Evolutionary conservation across 2,329 filamentous ascomycete species (phyloP).

Genomic region (Rhexocercosporidium sp.): DNA sequence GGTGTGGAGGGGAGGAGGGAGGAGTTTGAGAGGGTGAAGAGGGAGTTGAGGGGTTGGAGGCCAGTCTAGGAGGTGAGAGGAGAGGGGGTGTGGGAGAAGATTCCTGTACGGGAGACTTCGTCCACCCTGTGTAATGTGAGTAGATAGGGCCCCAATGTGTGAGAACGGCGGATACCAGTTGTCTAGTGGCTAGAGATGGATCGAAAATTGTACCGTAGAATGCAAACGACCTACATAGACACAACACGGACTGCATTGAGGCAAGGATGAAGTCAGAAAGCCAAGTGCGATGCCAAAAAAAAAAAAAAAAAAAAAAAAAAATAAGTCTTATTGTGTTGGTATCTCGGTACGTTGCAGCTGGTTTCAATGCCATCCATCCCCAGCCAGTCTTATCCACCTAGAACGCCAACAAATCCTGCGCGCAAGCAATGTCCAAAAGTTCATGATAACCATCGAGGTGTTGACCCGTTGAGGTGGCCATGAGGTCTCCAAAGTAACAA

Average conservation of each 20-base stretch:
- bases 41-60: conserved; percentile 14
- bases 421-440: conserved; percentile 18
- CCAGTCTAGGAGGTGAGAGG: background rate
- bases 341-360: conserved; percentile 24
- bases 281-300: conserved; percentile 8
- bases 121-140: background rate
- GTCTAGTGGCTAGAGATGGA: no score
- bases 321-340: conserved; percentile 27
- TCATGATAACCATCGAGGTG: conserved; percentile 9
- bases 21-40: conserved; percentile 22
- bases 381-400: conserved; percentile 12
- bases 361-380: conserved; percentile 13
- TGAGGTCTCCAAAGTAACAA: conserved; percentile 21
- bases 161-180: no score
- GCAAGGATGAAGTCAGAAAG: no score
- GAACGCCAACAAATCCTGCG: conserved; percentile 23
- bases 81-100: background rate
- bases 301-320: conserved; percentile 25
- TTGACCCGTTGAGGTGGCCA: conserved; percentile 30
- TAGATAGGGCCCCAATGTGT: no score
- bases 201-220: no score
- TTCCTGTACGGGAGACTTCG: background rate
- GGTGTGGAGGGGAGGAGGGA: conserved; percentile 4
- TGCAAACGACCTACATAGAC: no score
- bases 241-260: no score